Evolutionary conservation across 768 basidiomycete genomes (phyloP).

Genomic region (Mycena polygramma): DNA sequence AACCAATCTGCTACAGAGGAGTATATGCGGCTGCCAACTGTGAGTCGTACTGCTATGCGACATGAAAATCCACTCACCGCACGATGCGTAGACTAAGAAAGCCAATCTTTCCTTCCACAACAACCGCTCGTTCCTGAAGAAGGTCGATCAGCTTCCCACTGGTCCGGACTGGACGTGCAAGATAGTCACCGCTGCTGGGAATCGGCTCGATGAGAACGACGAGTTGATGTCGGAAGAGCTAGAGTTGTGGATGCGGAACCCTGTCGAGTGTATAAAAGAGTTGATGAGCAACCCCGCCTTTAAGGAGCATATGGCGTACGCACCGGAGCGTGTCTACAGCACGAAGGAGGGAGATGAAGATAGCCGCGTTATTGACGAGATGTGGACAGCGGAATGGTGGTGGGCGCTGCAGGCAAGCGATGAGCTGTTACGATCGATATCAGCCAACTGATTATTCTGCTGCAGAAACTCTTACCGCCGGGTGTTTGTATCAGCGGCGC

Average conservation of each 20-base stretch:
- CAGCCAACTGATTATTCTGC: background rate
- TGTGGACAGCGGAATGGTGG: constrained; percentile 30
- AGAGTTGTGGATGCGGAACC: constrained; percentile 24
- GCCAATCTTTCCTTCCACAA: constrained; percentile 8
- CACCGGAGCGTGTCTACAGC: constrained; percentile 37
- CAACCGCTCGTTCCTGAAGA: constrained; percentile 36
- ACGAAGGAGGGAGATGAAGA: constrained; percentile 2
- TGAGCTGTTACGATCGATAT: background rate
- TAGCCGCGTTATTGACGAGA: constrained; percentile 38
- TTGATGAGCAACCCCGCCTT: constrained; percentile 35
- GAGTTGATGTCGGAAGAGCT: constrained; percentile 14
- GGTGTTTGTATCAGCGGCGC: constrained; percentile 41
- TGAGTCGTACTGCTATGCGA: background rate
- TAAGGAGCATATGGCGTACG: constrained; percentile 37
- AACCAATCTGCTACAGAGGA: constrained; percentile 44
- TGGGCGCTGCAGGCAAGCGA: constrained; percentile 42
- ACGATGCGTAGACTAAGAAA: background rate
- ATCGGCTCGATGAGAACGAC: background rate
- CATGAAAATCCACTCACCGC: background rate
- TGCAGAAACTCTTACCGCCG: constrained; percentile 1
- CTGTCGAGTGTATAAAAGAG: constrained; percentile 40
- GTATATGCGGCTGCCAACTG: constrained; percentile 41
- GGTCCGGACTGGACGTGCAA: constrained; percentile 42
- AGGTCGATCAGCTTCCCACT: constrained; percentile 38
- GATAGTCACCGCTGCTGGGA: constrained; percentile 38